These are phyloP conservation scores for Lactarius pseudohatsudake DNA, from an alignment of 768 basidiomycete genomes.

Conservation along the genomic window DNA sequence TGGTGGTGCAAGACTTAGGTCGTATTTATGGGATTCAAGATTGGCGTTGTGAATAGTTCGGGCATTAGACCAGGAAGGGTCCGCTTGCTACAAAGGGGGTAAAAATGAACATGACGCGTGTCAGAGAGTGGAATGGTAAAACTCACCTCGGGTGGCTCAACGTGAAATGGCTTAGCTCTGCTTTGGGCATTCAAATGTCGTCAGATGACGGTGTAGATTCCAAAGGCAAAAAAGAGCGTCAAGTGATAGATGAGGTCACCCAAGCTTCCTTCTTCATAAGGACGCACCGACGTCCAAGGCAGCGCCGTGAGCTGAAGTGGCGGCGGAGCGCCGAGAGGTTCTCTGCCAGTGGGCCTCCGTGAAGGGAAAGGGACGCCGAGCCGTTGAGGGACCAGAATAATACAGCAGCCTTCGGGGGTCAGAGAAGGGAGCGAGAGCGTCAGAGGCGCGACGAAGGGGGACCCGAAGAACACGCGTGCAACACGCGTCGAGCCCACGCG, in stretches of 20 bases:
- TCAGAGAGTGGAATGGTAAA: no score
- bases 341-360: no score
- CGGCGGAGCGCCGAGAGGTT: no score
- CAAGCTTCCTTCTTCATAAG: conserved; percentile 36
- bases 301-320: no score
- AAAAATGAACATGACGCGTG: background rate
- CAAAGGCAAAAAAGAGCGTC: conserved; percentile 68
- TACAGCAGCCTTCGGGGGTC: no score
- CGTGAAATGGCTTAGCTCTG: conserved; percentile 66
- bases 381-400: no score
- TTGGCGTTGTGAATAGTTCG: conserved; percentile 55
- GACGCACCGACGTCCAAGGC: no score
- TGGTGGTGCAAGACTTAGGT: conserved; percentile 53
- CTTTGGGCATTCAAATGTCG: conserved; percentile 75
- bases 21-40: conserved; percentile 63
- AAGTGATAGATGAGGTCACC: conserved; percentile 65
- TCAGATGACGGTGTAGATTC: conserved; percentile 76
- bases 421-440: no score
- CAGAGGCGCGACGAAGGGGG: no score
- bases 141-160: conserved; percentile 52
- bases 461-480: no score
- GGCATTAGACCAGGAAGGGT: conserved; percentile 50
- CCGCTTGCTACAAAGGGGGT: conserved; percentile 28
- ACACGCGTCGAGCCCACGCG: no score
- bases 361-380: no score